Percentiles rank a stretch among this genome's conserved stretches.
Evolutionary conservation across 768 basidiomycete genomes (phyloP).

Genomic region (Rhizopogon vesiculosus): DNA sequence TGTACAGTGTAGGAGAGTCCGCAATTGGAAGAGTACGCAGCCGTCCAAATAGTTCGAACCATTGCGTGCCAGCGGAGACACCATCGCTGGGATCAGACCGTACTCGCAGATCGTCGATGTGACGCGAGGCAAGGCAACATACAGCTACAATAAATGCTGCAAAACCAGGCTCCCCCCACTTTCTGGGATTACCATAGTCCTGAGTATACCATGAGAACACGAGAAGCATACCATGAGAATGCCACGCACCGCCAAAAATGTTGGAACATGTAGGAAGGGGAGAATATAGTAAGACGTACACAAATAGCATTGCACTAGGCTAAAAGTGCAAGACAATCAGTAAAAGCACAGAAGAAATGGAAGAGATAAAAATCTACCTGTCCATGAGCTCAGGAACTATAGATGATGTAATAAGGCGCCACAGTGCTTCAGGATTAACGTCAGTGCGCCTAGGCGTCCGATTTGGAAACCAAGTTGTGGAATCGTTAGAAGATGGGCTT

Average conservation of each 20-base stretch:
- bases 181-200: conserved; percentile 92
- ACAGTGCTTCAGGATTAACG: conserved; percentile 81
- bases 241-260: conserved; percentile 66
- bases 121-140: conserved; percentile 87
- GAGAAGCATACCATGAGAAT: conserved; percentile 6
- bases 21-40: conserved; percentile 86
- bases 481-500: conserved; percentile 29
- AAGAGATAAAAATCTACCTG: conserved; percentile 46
- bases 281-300: conserved; percentile 93
- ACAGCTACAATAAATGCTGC: conserved; percentile 91
- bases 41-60: conserved; percentile 86
- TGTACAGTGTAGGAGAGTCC: conserved; percentile 87
- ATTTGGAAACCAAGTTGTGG: conserved; percentile 78
- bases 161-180: conserved; percentile 96
- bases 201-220: conserved; percentile 25
- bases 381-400: conserved; percentile 93
- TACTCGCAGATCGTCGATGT: conserved; percentile 89
- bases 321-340: conserved; percentile 23
- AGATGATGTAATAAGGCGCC: conserved; percentile 82
- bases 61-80: conserved; percentile 85
- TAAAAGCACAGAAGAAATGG: conserved; percentile 5
- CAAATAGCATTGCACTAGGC: conserved; percentile 78
- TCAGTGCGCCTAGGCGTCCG: conserved; percentile 69
- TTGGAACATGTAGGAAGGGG: conserved; percentile 89
- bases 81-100: conserved; percentile 78